A percentile compares a stretch with the other conserved stretches of the same genome.
Evolutionary conservation across 1,139 yeast genomes (phyloP).

Genomic region (Yamadazyma membranifaciens): DNA sequence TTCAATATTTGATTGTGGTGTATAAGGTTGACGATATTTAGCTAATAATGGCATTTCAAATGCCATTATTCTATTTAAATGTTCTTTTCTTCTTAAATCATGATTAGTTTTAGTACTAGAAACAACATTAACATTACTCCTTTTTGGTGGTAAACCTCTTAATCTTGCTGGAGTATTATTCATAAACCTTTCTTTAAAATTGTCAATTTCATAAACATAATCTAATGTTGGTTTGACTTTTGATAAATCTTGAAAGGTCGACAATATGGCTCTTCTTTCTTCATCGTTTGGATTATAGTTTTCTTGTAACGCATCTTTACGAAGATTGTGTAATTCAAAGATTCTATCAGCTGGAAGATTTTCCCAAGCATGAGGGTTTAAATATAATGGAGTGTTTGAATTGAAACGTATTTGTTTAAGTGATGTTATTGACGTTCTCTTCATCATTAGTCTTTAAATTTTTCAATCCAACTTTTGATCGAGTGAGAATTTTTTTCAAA

Average conservation of each 20-base stretch:
- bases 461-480: not conserved
- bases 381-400: conserved; percentile 27
- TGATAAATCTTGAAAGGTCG: conserved; percentile 38
- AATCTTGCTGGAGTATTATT: conserved; percentile 41
- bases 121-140: conserved; percentile 39
- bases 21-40: conserved; percentile 66
- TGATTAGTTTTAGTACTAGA: conserved; percentile 39
- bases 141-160: conserved; percentile 42
- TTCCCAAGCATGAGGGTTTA: conserved; percentile 67
- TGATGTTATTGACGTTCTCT: not conserved
- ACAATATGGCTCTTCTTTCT: conserved; percentile 46
- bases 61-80: conserved; percentile 77
- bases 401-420: conserved; percentile 10
- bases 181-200: conserved; percentile 45
- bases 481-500: conserved; percentile 5
- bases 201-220: conserved; percentile 45
- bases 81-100: conserved; percentile 35
- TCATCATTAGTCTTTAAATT: not conserved
- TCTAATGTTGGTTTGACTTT: conserved; percentile 36
- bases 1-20: conserved; percentile 40
- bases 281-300: conserved; percentile 54
- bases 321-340: conserved; percentile 56
- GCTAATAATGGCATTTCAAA: conserved; percentile 87
- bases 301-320: conserved; percentile 56
- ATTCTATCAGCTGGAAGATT: conserved; percentile 65